Percentiles rank a stretch among this genome's conserved stretches.
phyloP scores from a whole-genome alignment of 768 basidiomycete species.

The Kwoniella sp. region DNA sequence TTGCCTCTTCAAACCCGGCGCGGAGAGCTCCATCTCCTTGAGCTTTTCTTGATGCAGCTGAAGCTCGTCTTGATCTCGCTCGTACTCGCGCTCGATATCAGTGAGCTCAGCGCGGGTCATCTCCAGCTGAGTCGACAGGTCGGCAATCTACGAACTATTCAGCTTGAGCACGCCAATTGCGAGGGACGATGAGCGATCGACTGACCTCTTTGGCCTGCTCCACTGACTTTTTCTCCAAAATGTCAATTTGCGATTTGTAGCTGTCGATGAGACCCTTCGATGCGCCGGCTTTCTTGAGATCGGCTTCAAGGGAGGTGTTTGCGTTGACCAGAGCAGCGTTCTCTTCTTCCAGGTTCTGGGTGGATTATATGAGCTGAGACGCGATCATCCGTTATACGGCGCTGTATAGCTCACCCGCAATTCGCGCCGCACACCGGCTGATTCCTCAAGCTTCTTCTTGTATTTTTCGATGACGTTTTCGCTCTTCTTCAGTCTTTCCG shows the following conservation, averaged over 20 bases:
- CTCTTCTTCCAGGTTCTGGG: conserved; percentile 77
- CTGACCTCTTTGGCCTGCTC: conserved; percentile 37
- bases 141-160: conserved; percentile 64
- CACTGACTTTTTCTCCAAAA: conserved; percentile 70
- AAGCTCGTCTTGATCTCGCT: conserved; percentile 81
- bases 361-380: not conserved
- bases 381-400: not conserved
- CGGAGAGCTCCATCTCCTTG: conserved; percentile 74
- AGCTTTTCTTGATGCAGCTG: conserved; percentile 89
- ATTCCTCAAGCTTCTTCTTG: conserved; percentile 96
- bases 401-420: conserved; percentile 54
- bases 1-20: conserved; percentile 9
- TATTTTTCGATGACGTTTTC: conserved; percentile 99
- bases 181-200: not conserved
- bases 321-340: conserved; percentile 89
- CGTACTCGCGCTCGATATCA: conserved; percentile 60
- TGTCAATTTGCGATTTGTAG: conserved; percentile 81
- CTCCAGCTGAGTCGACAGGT: conserved; percentile 71
- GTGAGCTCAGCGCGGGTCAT: conserved; percentile 25
- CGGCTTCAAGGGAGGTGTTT: conserved; percentile 88
- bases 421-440: conserved; percentile 65
- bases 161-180: not conserved
- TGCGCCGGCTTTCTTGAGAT: conserved; percentile 80
- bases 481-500: conserved; percentile 86
- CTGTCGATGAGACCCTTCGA: conserved; percentile 89